Conservation (phyloP, 2,329 filamentous ascomycete species). For the Lasiodiplodia gonubiensis region DNA sequence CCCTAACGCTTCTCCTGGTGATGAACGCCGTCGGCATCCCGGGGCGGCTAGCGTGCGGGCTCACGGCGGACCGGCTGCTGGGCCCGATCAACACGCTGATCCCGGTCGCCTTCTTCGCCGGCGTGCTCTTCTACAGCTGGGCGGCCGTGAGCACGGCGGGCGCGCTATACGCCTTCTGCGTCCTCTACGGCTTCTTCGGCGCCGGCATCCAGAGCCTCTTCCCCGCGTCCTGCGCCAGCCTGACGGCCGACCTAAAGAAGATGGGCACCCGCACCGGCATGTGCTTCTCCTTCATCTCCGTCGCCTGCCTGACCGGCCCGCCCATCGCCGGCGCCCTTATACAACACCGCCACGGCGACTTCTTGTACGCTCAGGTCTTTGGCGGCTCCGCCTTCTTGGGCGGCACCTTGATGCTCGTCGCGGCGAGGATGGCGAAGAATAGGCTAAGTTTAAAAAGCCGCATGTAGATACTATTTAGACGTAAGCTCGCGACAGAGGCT, state of each 20-base stretch:
- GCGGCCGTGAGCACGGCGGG: background rate
- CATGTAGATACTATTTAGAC: too few relatives aligned
- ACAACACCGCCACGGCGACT: background rate
- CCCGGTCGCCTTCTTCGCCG: background rate
- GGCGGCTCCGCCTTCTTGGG: background rate
- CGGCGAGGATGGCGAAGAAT: too few relatives aligned
- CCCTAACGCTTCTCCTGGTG: conserved; percentile 58
- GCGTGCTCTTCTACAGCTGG: background rate
- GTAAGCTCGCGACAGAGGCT: too few relatives aligned
- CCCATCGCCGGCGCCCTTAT: background rate
- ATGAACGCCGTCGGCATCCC: conserved; percentile 58
- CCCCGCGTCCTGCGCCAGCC: background rate
- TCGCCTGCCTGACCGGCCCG: conserved; percentile 6
- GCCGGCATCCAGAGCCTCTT: background rate
- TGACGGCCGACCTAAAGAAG: background rate
- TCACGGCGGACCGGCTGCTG: background rate
- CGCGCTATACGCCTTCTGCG: background rate
- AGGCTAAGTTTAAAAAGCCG: too few relatives aligned
- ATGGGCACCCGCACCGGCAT: conserved; percentile 3
- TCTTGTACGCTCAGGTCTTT: conserved; percentile 1
- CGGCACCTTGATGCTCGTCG: background rate
- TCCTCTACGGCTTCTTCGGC: conserved; percentile 1
- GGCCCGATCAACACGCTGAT: background rate
- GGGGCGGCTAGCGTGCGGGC: conserved; percentile 50
- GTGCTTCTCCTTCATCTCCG: background rate